Evolutionary conservation across 345 rosid genomes (phyloP).

Genomic region (Gossypium bickii): DNA sequence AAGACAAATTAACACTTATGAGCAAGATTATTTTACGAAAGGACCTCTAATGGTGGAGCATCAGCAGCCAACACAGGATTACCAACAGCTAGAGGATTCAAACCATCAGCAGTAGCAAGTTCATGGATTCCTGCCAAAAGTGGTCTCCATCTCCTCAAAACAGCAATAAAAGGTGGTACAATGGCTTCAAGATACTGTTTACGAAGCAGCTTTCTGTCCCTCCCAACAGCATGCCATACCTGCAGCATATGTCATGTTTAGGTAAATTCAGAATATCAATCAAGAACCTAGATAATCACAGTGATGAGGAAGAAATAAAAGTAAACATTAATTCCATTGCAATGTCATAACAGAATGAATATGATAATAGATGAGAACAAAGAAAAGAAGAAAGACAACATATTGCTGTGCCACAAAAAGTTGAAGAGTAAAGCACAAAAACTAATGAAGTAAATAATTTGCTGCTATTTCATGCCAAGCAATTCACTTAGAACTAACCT

Average conservation of each 20-base stretch:
- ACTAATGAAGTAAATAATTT: neutral
- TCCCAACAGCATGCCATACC: conserved; percentile 95
- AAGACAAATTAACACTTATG: conserved; percentile 17
- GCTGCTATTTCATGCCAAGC: conserved; percentile 1
- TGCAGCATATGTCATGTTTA: conserved; percentile 28
- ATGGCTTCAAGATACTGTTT: conserved; percentile 89
- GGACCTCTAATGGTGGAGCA: conserved; percentile 82
- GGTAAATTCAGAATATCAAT: neutral
- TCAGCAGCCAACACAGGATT: conserved; percentile 94
- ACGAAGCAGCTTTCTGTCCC: conserved; percentile 77
- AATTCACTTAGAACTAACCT: conserved; percentile 63
- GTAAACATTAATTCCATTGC: neutral
- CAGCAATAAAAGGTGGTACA: conserved; percentile 93
- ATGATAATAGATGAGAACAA: conserved; percentile 10
- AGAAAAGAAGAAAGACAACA: conserved; percentile 6
- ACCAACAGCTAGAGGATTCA: conserved; percentile 90
- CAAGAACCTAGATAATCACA: conserved; percentile 8
- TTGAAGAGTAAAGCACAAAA: neutral
- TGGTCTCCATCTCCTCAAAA: conserved; percentile 95
- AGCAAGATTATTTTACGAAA: conserved; percentile 4
- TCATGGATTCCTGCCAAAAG: conserved; percentile 94
- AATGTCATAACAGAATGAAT: conserved; percentile 15
- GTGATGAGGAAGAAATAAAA: neutral
- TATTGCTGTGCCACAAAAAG: neutral
- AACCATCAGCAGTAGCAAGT: conserved; percentile 92